Evolutionary conservation across 2,329 filamentous ascomycete genomes (phyloP).

Genomic region (Lachnellula suecica): DNA sequence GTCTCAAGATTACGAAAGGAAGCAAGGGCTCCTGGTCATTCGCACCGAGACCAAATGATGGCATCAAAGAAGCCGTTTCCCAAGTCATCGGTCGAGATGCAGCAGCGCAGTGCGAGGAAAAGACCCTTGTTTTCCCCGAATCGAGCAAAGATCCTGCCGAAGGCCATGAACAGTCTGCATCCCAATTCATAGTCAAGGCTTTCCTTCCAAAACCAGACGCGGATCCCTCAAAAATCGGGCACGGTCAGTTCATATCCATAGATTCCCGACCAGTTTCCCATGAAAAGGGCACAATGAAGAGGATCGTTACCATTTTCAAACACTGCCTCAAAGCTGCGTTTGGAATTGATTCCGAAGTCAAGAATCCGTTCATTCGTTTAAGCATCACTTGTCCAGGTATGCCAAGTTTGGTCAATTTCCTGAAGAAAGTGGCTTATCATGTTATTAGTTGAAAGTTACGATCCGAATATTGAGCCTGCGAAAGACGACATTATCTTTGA

Average conservation of each 20-base stretch:
- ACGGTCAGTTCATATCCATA: conserved; percentile 64
- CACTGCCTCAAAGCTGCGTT: conserved; percentile 41
- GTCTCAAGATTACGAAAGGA: conserved; percentile 56
- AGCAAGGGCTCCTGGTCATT: conserved; percentile 59
- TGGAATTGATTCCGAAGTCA: conserved; percentile 30
- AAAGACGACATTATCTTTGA: conserved; percentile 73
- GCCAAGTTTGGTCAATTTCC: background rate
- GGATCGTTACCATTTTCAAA: conserved; percentile 54
- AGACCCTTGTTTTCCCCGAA: conserved; percentile 19
- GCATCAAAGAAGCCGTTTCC: conserved; percentile 56
- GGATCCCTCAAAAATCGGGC: conserved; percentile 42
- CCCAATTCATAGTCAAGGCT: conserved; percentile 50
- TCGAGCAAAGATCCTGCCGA: conserved; percentile 3
- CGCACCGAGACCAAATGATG: conserved; percentile 50
- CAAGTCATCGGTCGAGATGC: conserved; percentile 61
- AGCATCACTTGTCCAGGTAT: conserved; percentile 56
- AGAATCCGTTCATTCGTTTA: conserved; percentile 61
- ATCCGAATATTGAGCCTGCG: conserved; percentile 68
- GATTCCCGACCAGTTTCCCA: conserved; percentile 65
- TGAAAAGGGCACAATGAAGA: conserved; percentile 56
- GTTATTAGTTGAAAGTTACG: conserved; percentile 55
- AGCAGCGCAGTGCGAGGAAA: conserved; percentile 52
- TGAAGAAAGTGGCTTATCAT: background rate
- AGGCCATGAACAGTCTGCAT: background rate
- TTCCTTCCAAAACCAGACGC: conserved; percentile 55